Conservation (phyloP, 2,329 filamentous ascomycete species). For the Dryadomyces sulphureus region DNA sequence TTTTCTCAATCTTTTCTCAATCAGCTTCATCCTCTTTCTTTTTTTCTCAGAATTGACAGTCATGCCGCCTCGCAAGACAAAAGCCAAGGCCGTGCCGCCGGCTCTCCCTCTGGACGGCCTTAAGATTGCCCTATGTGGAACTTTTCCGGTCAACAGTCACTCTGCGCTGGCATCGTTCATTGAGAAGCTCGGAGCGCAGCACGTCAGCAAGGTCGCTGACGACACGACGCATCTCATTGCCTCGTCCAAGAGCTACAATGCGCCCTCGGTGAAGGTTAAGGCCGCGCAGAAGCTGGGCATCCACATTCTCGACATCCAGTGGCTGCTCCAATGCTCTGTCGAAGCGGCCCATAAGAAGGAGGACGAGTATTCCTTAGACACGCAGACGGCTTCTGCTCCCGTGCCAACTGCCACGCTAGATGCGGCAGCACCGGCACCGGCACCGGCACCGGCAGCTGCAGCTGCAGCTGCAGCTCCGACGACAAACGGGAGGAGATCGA, state of each 20-base stretch:
- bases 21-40: not conserved
- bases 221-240: slow-evolving; percentile 42
- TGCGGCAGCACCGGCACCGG: too few relatives aligned
- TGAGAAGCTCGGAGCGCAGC: slow-evolving; percentile 30
- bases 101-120: slow-evolving; percentile 24
- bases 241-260: slow-evolving; percentile 35
- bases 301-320: slow-evolving; percentile 42
- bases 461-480: not conserved
- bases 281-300: slow-evolving; percentile 30
- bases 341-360: too few relatives aligned
- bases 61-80: slow-evolving; percentile 8
- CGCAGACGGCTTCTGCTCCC: too few relatives aligned
- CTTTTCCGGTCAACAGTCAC: slow-evolving; percentile 40
- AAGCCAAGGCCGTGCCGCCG: not conserved
- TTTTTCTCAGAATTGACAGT: too few relatives aligned
- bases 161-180: slow-evolving; percentile 29
- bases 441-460: slow-evolving; percentile 1
- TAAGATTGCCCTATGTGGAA: slow-evolving; percentile 44
- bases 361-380: too few relatives aligned
- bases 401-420: too few relatives aligned
- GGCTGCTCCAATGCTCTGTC: too few relatives aligned
- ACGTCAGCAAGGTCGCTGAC: slow-evolving; percentile 30
- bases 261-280: slow-evolving; percentile 34
- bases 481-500: not conserved
- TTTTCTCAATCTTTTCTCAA: not conserved